A percentile compares a stretch with the other conserved stretches of the same genome.
These are phyloP conservation scores for Penicillium pulvis DNA, from an alignment of 495 filamentous ascomycete species.

Conservation along the genomic window DNA sequence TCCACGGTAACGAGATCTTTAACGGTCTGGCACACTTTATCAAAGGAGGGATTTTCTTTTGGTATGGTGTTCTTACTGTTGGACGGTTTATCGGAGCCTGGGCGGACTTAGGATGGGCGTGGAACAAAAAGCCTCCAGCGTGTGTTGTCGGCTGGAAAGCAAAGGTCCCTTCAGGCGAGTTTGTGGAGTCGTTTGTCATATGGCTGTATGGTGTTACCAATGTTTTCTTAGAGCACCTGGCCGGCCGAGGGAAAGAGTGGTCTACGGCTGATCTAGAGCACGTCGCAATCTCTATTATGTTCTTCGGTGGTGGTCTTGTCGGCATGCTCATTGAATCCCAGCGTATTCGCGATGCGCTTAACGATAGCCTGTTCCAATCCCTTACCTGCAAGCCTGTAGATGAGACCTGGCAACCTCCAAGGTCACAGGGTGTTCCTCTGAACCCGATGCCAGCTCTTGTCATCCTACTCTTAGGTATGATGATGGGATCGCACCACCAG, in stretches of 20 bases:
- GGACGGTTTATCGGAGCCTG: conserved; percentile 93
- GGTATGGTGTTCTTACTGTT: conserved; percentile 88
- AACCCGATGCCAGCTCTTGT: conserved; percentile 90
- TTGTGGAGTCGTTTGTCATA: conserved; percentile 84
- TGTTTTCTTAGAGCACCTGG: conserved; percentile 89
- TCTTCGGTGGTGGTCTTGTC: conserved; percentile 87
- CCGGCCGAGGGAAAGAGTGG: conserved; percentile 69
- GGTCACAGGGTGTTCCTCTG: conserved; percentile 71
- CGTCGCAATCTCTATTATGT: conserved; percentile 87
- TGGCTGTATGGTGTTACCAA: conserved; percentile 88
- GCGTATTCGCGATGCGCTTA: conserved; percentile 68
- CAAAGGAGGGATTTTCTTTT: conserved; percentile 95
- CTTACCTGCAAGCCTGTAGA: conserved; percentile 46
- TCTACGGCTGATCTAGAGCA: conserved; percentile 84
- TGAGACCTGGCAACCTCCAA: conserved; percentile 57
- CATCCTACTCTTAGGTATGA: conserved; percentile 81
- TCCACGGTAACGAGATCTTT: conserved; percentile 66
- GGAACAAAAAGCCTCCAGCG: conserved; percentile 78
- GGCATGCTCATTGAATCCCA: conserved; percentile 93
- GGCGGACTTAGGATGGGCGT: conserved; percentile 90
- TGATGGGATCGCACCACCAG: conserved; percentile 96
- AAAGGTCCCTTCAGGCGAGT: conserved; percentile 76
- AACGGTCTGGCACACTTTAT: conserved; percentile 91
- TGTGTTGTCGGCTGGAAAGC: conserved; percentile 60
- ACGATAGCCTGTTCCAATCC: conserved; percentile 55